Conservation (phyloP, 805 yeast species). For the Candida jianshihensis region DNA sequence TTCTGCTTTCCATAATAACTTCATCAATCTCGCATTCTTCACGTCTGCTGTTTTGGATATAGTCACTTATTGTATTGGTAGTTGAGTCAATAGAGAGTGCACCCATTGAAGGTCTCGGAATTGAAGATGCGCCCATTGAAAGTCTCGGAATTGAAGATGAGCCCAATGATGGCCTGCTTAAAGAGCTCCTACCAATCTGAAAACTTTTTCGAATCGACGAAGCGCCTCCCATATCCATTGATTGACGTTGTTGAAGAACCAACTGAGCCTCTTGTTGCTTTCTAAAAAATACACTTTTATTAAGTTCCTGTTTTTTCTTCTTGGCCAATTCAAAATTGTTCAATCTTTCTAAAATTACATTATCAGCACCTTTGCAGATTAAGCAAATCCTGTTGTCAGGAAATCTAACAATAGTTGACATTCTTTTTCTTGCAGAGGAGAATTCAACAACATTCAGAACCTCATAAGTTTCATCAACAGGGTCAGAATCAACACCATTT, state of each 20-base stretch:
- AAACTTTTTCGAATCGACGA: slow-evolving; percentile 24
- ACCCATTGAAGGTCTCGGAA: slow-evolving; percentile 21
- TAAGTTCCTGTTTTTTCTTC: slow-evolving; percentile 57
- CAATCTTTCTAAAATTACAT: slow-evolving; percentile 72
- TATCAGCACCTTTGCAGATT: slow-evolving; percentile 95
- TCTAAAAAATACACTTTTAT: slow-evolving; percentile 50
- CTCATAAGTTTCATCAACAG: slow-evolving; percentile 63
- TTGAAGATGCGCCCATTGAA: slow-evolving; percentile 8
- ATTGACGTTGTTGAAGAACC: slow-evolving; percentile 52
- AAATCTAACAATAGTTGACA: slow-evolving; percentile 78
- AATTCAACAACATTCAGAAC: slow-evolving; percentile 81
- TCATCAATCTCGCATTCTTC: slow-evolving; percentile 47
- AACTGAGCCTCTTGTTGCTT: slow-evolving; percentile 72
- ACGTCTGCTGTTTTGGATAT: slow-evolving; percentile 33
- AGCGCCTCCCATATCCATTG: slow-evolving; percentile 29
- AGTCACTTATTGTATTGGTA: slow-evolving; percentile 42
- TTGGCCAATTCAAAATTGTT: slow-evolving; percentile 51
- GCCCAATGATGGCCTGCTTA: slow-evolving; percentile 16
- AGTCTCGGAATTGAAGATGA: slow-evolving; percentile 10
- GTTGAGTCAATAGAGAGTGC: slow-evolving; percentile 18
- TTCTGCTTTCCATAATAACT: slow-evolving; percentile 45
- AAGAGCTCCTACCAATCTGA: slow-evolving; percentile 15
- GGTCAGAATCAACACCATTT: slow-evolving; percentile 60
- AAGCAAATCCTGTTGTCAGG: slow-evolving; percentile 73
- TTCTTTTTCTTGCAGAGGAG: slow-evolving; percentile 81